A percentile compares a stretch with the other conserved stretches of the same genome.
phyloP scores from a whole-genome alignment of 192 early-diverging fungal genomes.

The Linnemannia exigua region DNA sequence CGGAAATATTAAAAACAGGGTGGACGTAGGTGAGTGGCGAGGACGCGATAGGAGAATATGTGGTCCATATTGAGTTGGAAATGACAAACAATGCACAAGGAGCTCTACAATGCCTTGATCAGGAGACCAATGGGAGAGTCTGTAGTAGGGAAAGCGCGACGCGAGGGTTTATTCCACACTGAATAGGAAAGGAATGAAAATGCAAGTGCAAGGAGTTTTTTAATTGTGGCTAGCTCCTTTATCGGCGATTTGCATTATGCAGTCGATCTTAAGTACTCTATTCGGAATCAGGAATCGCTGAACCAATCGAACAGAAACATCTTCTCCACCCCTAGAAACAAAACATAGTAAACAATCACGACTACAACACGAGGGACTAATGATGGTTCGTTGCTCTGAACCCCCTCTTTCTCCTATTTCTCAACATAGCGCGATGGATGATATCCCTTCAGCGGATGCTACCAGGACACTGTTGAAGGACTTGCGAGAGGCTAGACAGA shows the following conservation, averaged over 20 bases:
- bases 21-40: too few relatives aligned
- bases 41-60: too few relatives aligned
- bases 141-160: not conserved
- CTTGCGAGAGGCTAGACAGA: constrained; percentile 84
- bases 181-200: not conserved
- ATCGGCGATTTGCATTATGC: not conserved
- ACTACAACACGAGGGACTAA: not conserved
- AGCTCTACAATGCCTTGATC: too few relatives aligned
- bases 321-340: too few relatives aligned
- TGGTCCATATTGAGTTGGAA: too few relatives aligned
- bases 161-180: not conserved
- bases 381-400: not conserved
- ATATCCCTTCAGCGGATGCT: constrained; percentile 80
- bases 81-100: too few relatives aligned
- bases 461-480: constrained; percentile 86
- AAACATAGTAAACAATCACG: not conserved
- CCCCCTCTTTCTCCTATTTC: not conserved
- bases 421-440: constrained; percentile 79
- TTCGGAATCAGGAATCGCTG: not conserved
- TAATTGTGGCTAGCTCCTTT: not conserved
- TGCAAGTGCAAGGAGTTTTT: not conserved
- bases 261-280: not conserved
- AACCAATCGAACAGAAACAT: too few relatives aligned
- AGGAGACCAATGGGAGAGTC: too few relatives aligned
- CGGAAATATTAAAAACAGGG: too few relatives aligned